Percentiles rank a stretch among this genome's conserved stretches.
Conservation (phyloP, 306 rosid genomes). For the Urtica urens region DNA sequence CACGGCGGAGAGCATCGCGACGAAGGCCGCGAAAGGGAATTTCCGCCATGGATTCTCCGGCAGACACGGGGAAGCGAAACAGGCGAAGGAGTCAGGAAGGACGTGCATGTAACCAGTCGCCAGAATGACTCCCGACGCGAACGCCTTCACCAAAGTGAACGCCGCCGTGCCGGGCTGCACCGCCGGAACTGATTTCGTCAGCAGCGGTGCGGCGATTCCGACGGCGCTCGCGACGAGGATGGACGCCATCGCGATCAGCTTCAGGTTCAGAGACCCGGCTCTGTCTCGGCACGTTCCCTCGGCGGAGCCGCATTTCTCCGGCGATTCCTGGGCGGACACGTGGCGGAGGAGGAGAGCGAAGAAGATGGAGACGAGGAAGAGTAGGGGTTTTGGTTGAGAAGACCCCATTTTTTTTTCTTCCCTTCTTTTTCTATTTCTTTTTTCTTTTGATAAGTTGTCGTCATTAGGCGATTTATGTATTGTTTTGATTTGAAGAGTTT, state of each 20-base stretch:
- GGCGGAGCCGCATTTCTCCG: slow-evolving; percentile 2
- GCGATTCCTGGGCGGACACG: neutral
- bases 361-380: neutral
- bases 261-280: slow-evolving; percentile 20
- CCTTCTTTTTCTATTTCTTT: too few relatives aligned
- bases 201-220: slow-evolving; percentile 31
- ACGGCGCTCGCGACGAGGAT: slow-evolving; percentile 35
- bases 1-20: slow-evolving; percentile 52
- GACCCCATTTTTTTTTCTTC: too few relatives aligned
- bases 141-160: slow-evolving; percentile 41
- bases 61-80: slow-evolving; percentile 35
- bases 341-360: neutral
- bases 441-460: too few relatives aligned
- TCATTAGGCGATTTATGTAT: too few relatives aligned
- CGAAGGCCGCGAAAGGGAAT: slow-evolving; percentile 49
- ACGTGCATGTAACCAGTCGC: slow-evolving; percentile 76
- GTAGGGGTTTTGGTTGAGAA: neutral
- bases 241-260: slow-evolving; percentile 34
- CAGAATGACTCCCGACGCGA: slow-evolving; percentile 59
- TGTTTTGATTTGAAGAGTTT: too few relatives aligned
- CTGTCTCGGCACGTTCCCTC: slow-evolving; percentile 26
- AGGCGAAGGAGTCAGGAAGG: slow-evolving; percentile 39
- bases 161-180: slow-evolving; percentile 30
- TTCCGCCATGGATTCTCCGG: slow-evolving; percentile 43
- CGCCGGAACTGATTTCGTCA: slow-evolving; percentile 29